Evolutionary conservation across 257 asterid genomes (phyloP), one percentile per base, ranked within the genome.

Genomic region (Henckelia pumila): DNA sequence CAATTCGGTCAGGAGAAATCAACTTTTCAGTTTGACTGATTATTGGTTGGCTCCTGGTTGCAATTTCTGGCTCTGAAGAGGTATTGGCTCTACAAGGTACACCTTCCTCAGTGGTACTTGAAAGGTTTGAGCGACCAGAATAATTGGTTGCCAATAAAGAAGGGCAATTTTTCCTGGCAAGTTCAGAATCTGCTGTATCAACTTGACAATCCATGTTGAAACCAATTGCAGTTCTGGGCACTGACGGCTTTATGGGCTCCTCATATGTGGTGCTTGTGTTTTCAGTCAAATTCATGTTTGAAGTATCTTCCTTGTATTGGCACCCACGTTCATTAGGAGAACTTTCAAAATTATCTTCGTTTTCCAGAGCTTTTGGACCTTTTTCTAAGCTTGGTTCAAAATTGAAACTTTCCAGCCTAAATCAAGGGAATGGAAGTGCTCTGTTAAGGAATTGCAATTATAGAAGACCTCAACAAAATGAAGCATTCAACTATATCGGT

Each of bases 371-470:
- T 68, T 81, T 77, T 67, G 78, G 23, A 64, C 69, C 78, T 63
- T 77, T 77, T 78, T 83, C 70, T 56, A 77, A 67, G 70, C 72
- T 78, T 32, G 95, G 71, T 53, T 79, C 87, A 49, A 93, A 85
- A 67, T 69, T 63, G 56, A 88, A 87, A 72, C 69, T 73, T 19
- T 82, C 95, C 82, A 90, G 70, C 77, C 95, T 90, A 79, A 61
- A 65, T 67, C 63, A 26, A 59, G 52, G 62, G 56, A 74, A 74
- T 44, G 59, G 29, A 75, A 59, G 61, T 59, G 56, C 30, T 64
- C 11, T 24, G 30, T 47, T 59, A 30, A 59, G 49, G 56, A 64
- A 68, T 58, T 52, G 50, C 20, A 19, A 57, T 28, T 29, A 56
- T 14, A 63, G 66, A 11, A 66, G 68, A 59, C 47, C 21, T 63